Conservation (phyloP, 257 asterid genomes). For the Fraxinus americana region DNA sequence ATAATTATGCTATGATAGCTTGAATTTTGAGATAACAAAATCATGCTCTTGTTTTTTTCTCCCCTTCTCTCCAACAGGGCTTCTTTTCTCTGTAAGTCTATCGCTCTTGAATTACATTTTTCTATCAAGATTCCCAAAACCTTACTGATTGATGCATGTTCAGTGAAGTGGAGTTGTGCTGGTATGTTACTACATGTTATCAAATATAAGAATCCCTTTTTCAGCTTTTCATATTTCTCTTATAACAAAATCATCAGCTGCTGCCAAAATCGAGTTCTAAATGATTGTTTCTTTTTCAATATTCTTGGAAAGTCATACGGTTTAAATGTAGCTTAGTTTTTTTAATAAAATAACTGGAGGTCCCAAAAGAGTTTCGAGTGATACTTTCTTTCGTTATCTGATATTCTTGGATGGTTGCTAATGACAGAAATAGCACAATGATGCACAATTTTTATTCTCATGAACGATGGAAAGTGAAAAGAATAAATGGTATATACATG, state of each 20-base stretch:
- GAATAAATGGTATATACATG: neutral
- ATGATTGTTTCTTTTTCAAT: neutral
- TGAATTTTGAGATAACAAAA: constrained; percentile 21
- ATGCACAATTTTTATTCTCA: neutral
- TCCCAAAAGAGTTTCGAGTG: neutral
- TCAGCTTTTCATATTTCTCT: neutral
- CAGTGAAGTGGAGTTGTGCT: neutral
- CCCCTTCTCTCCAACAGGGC: constrained; percentile 34
- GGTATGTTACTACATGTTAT: neutral
- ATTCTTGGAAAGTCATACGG: neutral
- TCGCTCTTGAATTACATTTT: constrained; percentile 11
- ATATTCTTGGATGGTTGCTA: neutral
- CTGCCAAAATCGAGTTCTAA: neutral
- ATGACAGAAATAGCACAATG: neutral
- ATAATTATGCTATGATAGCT: constrained; percentile 27
- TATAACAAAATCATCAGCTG: no score
- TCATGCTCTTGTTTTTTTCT: constrained; percentile 49
- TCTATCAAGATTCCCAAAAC: neutral
- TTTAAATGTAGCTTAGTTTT: neutral
- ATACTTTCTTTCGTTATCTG: no score
- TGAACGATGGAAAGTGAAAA: neutral
- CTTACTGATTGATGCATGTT: neutral
- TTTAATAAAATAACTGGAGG: neutral
- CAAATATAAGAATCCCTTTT: neutral
- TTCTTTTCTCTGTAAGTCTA: constrained; percentile 46